phyloP scores from a whole-genome alignment of 176 grass and related monocot species.

The Oryza meyeriana region DNA sequence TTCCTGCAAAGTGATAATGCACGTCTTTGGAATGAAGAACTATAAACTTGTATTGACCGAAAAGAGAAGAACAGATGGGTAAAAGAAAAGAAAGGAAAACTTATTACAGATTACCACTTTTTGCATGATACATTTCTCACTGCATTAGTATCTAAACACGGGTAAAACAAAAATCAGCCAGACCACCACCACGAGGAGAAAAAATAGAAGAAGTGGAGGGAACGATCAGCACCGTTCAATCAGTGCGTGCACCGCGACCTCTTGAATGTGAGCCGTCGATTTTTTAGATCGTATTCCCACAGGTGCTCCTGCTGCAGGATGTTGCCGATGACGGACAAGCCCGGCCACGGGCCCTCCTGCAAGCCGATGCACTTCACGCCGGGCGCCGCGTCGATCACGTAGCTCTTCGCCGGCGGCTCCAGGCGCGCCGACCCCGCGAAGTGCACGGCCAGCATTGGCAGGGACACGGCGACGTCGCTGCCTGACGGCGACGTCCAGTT shows the following conservation, averaged over 20 bases:
- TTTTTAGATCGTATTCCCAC: conserved; percentile 86
- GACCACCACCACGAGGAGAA: conserved; percentile 31
- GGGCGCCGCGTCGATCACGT: conserved; percentile 82
- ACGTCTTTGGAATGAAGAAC: neutral
- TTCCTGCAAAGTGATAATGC: neutral
- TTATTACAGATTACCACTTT: conserved; percentile 50
- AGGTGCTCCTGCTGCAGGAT: conserved; percentile 98
- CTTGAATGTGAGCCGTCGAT: conserved; percentile 66
- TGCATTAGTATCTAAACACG: conserved; percentile 45
- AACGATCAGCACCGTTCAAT: neutral
- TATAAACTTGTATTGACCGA: conserved; percentile 27
- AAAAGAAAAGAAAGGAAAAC: neutral
- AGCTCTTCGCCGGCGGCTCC: conserved; percentile 85
- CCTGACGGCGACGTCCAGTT: conserved; percentile 72
- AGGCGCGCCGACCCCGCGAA: conserved; percentile 55
- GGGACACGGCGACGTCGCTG: neutral
- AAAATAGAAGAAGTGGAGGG: conserved; percentile 26
- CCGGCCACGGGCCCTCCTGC: conserved; percentile 59
- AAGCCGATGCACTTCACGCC: conserved; percentile 86
- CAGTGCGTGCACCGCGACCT: conserved; percentile 56
- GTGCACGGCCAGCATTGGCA: conserved; percentile 70
- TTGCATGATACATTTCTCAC: conserved; percentile 39
- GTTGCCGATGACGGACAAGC: conserved; percentile 73
- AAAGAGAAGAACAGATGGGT: neutral
- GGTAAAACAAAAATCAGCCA: conserved; percentile 13